These are phyloP conservation scores for Pascua guehoae DNA, from an alignment of 1,284 basidiomycete species.

Conservation along the genomic window DNA sequence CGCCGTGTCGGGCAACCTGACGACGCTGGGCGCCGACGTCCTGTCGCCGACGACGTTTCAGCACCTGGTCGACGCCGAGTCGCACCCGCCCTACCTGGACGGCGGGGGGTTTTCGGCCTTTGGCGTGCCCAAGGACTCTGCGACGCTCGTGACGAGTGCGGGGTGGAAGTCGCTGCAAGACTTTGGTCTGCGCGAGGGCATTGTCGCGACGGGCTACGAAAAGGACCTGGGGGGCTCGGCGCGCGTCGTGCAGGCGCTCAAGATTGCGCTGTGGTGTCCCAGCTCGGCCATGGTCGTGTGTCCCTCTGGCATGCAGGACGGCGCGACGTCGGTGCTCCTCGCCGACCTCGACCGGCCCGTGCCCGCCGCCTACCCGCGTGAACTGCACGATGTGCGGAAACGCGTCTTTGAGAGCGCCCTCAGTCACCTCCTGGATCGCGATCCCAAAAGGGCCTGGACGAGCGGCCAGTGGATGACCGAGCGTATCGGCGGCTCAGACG, in stretches of 20 bases:
- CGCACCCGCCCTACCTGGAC: slow-evolving; percentile 8
- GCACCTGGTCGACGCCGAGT: slow-evolving; percentile 11
- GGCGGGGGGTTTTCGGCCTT: slow-evolving; percentile 11
- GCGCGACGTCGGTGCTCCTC: slow-evolving; percentile 8
- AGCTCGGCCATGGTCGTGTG: slow-evolving; percentile 5
- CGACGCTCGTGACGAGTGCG: slow-evolving; percentile 10
- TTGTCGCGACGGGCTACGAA: slow-evolving; percentile 15
- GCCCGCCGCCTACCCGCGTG: not conserved
- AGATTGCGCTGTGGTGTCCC: slow-evolving; percentile 10
- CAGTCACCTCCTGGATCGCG: slow-evolving; percentile 24
- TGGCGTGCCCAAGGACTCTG: slow-evolving; percentile 1
- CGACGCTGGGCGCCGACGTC: slow-evolving; percentile 4
- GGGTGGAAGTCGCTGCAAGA: slow-evolving; percentile 20
- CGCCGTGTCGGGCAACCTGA: not conserved
- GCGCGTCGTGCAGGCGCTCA: slow-evolving; percentile 8
- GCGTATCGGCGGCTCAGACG: slow-evolving; percentile 72
- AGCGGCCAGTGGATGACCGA: slow-evolving; percentile 85
- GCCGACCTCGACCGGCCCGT: slow-evolving; percentile 2
- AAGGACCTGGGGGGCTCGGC: slow-evolving; percentile 2
- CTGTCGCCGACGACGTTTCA: not conserved
- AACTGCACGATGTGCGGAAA: slow-evolving; percentile 3
- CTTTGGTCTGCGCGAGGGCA: slow-evolving; percentile 10
- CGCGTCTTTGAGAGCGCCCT: slow-evolving; percentile 14
- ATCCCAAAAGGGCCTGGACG: slow-evolving; percentile 62
- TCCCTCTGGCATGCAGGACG: slow-evolving; percentile 17